Evolutionary conservation across 768 basidiomycete genomes (phyloP), one percentile per base, ranked within the genome.

Genomic region (Astraeus odoratus): DNA sequence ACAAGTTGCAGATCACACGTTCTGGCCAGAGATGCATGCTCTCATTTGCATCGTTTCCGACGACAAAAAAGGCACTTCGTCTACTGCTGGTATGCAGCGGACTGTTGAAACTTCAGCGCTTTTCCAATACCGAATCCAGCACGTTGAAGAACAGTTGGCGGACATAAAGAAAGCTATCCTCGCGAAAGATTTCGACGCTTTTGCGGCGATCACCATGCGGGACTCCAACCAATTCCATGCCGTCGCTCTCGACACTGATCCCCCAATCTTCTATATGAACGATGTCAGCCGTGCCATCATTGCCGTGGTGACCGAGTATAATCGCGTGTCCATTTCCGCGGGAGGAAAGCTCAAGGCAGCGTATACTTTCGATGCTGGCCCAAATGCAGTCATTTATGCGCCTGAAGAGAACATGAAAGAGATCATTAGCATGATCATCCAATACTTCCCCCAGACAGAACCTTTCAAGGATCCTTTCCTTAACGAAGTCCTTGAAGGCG

Each of bases 141-240:
- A 82, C 47, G 78, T 96, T 67, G 96, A 94, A 2, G 71, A 73
- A 23, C 80, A 94, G 49, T 97, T 99, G 94, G 64, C 66, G 5
- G 74, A 61, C 26, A 97, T 98, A 60, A 74, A 73, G n/a, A 60
- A 73, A 8, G 95, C 96, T 18, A 98, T 99, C 66, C 60, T 65
- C 38, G 69, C 61, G 1, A 77, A 73, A 53, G 87, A 98, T 67
- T 99, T 99, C 63, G 81, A 92, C 56, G 53, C 78, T 0, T 99
- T 99, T 53, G 96, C 93, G 0, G 68, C 70, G 49, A 78, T 97
- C 63, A 99, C 96, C 18, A 99, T 98, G 92, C 80, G 78, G 39
- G 96, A 99, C 64, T 95, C 92, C 42, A 99, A 99, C 70, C 86
- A 91, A 70, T 99, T 99, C 80, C 96, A 99, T 61, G 93, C 96